These are phyloP conservation scores for Trametes cingulata DNA, from an alignment of 768 basidiomycete genomes.

Conservation along the genomic window DNA sequence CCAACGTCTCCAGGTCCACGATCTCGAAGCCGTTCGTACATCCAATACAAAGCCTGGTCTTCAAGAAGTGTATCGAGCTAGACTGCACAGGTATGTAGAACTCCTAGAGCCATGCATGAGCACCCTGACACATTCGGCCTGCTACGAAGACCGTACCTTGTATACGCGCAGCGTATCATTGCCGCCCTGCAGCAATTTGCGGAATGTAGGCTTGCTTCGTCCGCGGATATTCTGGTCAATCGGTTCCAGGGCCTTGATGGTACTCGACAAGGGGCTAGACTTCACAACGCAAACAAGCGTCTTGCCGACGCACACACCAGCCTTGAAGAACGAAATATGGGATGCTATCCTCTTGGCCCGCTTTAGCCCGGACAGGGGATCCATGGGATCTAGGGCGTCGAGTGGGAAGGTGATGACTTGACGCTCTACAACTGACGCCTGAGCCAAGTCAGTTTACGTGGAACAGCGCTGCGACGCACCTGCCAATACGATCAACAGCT, in stretches of 20 bases:
- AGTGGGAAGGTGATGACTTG: constrained; percentile 96
- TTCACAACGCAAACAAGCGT: constrained; percentile 97
- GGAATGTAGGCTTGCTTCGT: constrained; percentile 87
- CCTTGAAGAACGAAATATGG: constrained; percentile 98
- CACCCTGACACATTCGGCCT: neutral
- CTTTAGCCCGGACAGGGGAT: constrained; percentile 89
- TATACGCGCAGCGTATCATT: constrained; percentile 93
- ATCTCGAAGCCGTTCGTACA: constrained; percentile 98
- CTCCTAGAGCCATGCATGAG: constrained; percentile 53
- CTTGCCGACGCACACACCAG: constrained; percentile 86
- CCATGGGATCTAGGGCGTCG: constrained; percentile 86
- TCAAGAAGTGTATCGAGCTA: constrained; percentile 94
- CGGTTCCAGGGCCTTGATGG: constrained; percentile 96
- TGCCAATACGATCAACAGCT: constrained; percentile 97
- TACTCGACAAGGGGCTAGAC: constrained; percentile 90
- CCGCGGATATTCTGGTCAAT: constrained; percentile 86
- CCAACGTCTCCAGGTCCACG: constrained; percentile 94
- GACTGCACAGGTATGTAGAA: constrained; percentile 99
- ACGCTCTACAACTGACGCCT: constrained; percentile 59
- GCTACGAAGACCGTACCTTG: constrained; percentile 56
- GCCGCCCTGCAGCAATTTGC: constrained; percentile 89
- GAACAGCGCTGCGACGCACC: constrained; percentile 45
- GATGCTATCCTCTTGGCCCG: constrained; percentile 94
- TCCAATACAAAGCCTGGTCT: constrained; percentile 96
- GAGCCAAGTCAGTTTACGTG: neutral